These are phyloP conservation scores for Diaporthe longicolla DNA, from an alignment of 2,329 filamentous ascomycete species.

Conservation along the genomic window DNA sequence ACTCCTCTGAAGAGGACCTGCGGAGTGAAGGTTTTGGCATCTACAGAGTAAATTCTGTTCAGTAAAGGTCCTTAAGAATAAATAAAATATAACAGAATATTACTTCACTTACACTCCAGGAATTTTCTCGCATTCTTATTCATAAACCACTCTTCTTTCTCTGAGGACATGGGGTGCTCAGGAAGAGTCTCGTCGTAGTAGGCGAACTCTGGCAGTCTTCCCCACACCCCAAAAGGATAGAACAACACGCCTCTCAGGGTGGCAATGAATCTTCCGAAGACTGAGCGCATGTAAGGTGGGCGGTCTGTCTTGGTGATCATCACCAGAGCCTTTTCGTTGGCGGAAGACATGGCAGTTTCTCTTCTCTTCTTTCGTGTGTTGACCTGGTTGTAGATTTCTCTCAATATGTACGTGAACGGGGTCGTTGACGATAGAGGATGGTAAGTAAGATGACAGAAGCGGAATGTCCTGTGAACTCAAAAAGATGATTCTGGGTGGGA, in stretches of 20 bases:
- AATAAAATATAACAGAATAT: not conserved
- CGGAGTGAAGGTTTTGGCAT: not conserved
- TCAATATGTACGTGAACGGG: not conserved
- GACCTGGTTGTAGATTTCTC: not conserved
- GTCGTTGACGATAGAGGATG: not conserved
- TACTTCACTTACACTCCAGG: not conserved
- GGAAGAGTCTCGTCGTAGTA: not conserved
- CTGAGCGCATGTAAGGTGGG: too few relatives aligned
- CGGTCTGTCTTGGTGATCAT: fast-evolving
- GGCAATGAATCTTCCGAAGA: not conserved
- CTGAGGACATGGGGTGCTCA: not conserved
- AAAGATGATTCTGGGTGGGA: not conserved
- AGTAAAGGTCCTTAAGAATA: too few relatives aligned
- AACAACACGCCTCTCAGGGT: not conserved
- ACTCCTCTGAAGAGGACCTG: not conserved
- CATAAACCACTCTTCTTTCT: not conserved
- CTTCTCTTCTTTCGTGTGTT: too few relatives aligned
- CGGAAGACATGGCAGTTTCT: not conserved
- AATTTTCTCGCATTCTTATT: not conserved
- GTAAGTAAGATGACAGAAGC: not conserved
- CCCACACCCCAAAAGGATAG: not conserved
- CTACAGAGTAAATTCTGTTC: not conserved
- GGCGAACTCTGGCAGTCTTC: not conserved
- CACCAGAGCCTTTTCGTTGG: not conserved
- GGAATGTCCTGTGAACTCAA: not conserved